Percentiles rank a stretch among this genome's conserved stretches.
These are phyloP conservation scores for Cladosporium velox DNA, from an alignment of 2,329 filamentous ascomycete species.

Conservation along the genomic window DNA sequence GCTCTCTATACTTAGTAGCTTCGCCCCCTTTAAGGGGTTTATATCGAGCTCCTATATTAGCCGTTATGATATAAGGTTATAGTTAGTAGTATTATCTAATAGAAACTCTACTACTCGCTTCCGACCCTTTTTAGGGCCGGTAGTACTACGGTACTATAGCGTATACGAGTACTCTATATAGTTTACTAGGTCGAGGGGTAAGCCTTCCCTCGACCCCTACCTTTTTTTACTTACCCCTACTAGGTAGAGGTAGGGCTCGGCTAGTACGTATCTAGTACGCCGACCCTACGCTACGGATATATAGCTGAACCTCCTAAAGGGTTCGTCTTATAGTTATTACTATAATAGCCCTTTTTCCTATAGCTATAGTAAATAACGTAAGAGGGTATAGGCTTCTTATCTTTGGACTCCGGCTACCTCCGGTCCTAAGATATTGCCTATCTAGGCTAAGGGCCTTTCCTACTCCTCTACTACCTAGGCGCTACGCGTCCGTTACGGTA, in stretches of 20 bases:
- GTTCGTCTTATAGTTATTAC: background rate
- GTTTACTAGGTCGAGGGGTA: background rate
- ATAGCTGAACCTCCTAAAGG: background rate
- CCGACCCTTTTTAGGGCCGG: background rate
- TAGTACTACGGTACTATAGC: background rate
- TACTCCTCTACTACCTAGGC: background rate
- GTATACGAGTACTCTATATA: background rate
- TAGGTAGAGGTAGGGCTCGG: no score
- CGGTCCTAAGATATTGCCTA: background rate
- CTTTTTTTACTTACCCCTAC: no score
- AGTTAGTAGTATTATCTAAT: background rate
- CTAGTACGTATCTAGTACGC: background rate
- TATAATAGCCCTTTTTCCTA: background rate
- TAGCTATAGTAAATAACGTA: no score
- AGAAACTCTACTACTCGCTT: background rate
- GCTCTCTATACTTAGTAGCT: background rate
- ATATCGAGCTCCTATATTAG: background rate
- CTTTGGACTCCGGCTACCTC: background rate
- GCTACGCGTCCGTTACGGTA: no score
- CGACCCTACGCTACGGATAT: background rate
- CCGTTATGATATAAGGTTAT: background rate
- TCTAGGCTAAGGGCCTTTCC: background rate
- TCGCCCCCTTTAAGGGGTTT: background rate
- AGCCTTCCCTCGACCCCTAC: background rate
- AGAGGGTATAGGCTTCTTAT: background rate